Base-by-base conservation (phyloP, 2,329 filamentous ascomycete genomes). In the Alternaria ethzedia region DNA sequence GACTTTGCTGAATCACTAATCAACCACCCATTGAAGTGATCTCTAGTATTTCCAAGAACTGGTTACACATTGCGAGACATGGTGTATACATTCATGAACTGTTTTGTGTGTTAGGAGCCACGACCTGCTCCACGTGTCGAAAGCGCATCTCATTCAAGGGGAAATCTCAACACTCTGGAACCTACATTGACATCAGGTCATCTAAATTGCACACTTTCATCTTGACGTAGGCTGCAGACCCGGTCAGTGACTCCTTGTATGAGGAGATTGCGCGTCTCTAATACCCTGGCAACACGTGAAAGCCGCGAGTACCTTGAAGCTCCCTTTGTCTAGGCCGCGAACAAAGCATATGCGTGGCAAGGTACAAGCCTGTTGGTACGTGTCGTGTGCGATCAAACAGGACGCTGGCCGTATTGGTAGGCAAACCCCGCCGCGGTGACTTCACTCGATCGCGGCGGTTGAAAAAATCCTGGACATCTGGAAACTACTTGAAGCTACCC, bases 401-500 rank as follows among this genome's bases (percentile, higher is more conserved):
- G 15, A 41, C 1, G 15, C 15, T 17, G 32, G 15, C 32, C 4
- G 15, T 17, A 15, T 41, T 41, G 32, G 15, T 17, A 10, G 32
- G 32, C 32, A 41, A 41, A 41, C 32, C 7, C 32, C 32, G 32
- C 8, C 8, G 15, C 32, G 13, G 32, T 25, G 13, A 26, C 21
- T 21, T 47, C n/a, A n/a, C 17, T 58, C 28, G 59, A 58, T 54
- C 26, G 54, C 59, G 21, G 15, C 32, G 23, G 28, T 51, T 41
- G n/a, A 57, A 26, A 47, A 15, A 36, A 13, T 44, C 13, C 13
- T 12, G n/a, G 23, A 13, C 23, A 23, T 44, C 17, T 63, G 45
- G 63, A 66, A 66, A 30, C 28, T 65, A 44, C 62, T n/a, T 51
- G 65, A 67, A 63, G 26, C 32, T 20, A 20, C 49, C 41, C 15